phyloP scores from a whole-genome alignment of 768 basidiomycete species.

The Boletus tylopilopsis region DNA sequence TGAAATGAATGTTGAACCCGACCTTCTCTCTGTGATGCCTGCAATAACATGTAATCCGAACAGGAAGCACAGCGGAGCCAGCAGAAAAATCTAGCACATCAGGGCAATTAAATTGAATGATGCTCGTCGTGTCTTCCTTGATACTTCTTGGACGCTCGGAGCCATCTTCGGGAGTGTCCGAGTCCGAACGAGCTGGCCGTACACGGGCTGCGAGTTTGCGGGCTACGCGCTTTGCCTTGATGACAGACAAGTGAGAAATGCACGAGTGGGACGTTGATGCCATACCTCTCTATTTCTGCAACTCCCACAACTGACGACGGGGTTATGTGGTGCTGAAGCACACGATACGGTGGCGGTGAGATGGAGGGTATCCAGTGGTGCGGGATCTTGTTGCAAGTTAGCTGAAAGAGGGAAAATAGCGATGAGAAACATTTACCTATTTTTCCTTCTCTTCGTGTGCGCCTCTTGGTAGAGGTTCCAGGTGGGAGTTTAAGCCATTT shows the following conservation, averaged over 20 bases:
- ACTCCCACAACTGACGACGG: slow-evolving; percentile 80
- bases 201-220: slow-evolving; percentile 86
- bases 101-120: slow-evolving; percentile 94
- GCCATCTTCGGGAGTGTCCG: slow-evolving; percentile 61
- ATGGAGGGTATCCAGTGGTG: slow-evolving; percentile 64
- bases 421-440: slow-evolving; percentile 49
- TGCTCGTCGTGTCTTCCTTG: slow-evolving; percentile 71
- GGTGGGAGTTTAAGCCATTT: slow-evolving; percentile 80
- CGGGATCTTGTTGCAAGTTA: slow-evolving; percentile 50
- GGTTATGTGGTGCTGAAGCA: slow-evolving; percentile 72
- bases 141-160: slow-evolving; percentile 40
- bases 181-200: slow-evolving; percentile 71
- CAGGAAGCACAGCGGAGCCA: slow-evolving; percentile 85
- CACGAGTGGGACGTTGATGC: slow-evolving; percentile 1
- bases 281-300: slow-evolving; percentile 84
- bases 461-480: slow-evolving; percentile 79
- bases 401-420: slow-evolving; percentile 1
- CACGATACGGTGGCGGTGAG: slow-evolving; percentile 75
- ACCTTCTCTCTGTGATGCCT: slow-evolving; percentile 97
- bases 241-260: slow-evolving; percentile 9
- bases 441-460: slow-evolving; percentile 80
- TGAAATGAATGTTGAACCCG: slow-evolving; percentile 89
- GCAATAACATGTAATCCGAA: slow-evolving; percentile 97
- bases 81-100: slow-evolving; percentile 85
- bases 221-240: slow-evolving; percentile 81